A percentile compares a stretch with the other conserved stretches of the same genome.
These are phyloP conservation scores for bread wheat (Triticum aestivum) DNA, from an alignment of 176 grass and related monocot species.

Conservation along the genomic window DNA sequence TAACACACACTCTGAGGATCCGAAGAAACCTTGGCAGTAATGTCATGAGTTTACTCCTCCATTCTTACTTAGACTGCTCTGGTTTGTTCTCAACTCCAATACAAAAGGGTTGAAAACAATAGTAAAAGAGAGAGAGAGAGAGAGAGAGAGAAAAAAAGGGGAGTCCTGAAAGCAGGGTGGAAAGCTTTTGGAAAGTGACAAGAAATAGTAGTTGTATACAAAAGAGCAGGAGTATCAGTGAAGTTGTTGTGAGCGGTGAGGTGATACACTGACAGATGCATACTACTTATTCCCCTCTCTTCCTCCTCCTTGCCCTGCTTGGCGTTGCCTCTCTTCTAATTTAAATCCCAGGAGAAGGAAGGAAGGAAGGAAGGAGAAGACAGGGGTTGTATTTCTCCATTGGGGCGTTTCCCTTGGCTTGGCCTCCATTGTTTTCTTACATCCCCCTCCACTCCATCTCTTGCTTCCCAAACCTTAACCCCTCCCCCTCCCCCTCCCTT, in stretches of 20 bases:
- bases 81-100: too few relatives aligned
- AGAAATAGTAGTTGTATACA: neutral
- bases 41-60: too few relatives aligned
- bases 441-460: conserved; percentile 49
- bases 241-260: conserved; percentile 16
- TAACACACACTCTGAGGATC: too few relatives aligned
- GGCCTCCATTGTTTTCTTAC: conserved; percentile 43
- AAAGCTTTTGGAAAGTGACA: conserved; percentile 39
- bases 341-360: conserved; percentile 42
- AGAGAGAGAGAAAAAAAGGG: neutral
- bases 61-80: too few relatives aligned
- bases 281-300: conserved; percentile 21
- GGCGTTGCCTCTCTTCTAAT: conserved; percentile 33
- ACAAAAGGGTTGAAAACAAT: too few relatives aligned
- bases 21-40: too few relatives aligned
- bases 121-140: neutral
- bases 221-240: conserved; percentile 32
- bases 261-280: neutral
- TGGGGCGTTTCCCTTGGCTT: conserved; percentile 34
- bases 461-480: conserved; percentile 44
- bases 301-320: neutral
- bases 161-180: neutral
- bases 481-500: conserved; percentile 9
- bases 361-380: neutral
- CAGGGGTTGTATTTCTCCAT: neutral